Evolutionary conservation across 768 basidiomycete species (phyloP).

Genomic region (Boletus sp.): DNA sequence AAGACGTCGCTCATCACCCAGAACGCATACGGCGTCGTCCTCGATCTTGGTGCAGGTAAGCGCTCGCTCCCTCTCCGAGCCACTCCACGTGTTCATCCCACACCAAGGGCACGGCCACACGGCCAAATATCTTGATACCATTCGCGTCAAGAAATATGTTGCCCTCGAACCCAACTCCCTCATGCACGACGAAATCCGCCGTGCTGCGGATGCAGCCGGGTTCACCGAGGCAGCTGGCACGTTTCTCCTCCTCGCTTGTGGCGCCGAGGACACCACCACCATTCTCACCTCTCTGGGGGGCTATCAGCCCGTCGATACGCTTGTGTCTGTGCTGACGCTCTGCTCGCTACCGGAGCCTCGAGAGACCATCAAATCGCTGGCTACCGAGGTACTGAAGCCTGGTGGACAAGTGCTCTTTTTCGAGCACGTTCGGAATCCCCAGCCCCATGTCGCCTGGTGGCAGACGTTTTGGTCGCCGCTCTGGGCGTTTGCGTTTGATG

Average conservation of each 20-base stretch:
- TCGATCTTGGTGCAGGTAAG: slow-evolving; percentile 69
- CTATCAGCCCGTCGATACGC: slow-evolving; percentile 49
- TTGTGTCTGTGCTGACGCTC: slow-evolving; percentile 64
- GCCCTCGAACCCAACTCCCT: slow-evolving; percentile 68
- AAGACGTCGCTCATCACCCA: slow-evolving; percentile 52
- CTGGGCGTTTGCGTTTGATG: slow-evolving; percentile 60
- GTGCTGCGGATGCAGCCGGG: slow-evolving; percentile 47
- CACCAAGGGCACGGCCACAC: slow-evolving; percentile 63
- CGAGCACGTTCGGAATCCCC: slow-evolving; percentile 65
- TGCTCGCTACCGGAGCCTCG: slow-evolving; percentile 52
- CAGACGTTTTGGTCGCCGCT: slow-evolving; percentile 72
- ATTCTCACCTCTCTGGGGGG: slow-evolving; percentile 45
- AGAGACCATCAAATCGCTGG: slow-evolving; percentile 44
- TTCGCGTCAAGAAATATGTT: slow-evolving; percentile 59
- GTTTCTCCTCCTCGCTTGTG: slow-evolving; percentile 57
- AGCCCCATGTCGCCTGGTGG: slow-evolving; percentile 62
- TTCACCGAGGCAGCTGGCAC: slow-evolving; percentile 52
- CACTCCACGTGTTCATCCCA: background rate
- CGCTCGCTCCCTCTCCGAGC: background rate
- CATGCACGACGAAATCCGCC: slow-evolving; percentile 61
- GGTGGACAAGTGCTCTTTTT: slow-evolving; percentile 66
- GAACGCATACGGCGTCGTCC: slow-evolving; percentile 56
- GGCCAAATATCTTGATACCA: slow-evolving; percentile 54
- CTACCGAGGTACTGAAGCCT: slow-evolving; percentile 53
- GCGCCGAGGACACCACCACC: slow-evolving; percentile 56